phyloP scores from a whole-genome alignment of 306 rosid genomes.

The Urtica urens region DNA sequence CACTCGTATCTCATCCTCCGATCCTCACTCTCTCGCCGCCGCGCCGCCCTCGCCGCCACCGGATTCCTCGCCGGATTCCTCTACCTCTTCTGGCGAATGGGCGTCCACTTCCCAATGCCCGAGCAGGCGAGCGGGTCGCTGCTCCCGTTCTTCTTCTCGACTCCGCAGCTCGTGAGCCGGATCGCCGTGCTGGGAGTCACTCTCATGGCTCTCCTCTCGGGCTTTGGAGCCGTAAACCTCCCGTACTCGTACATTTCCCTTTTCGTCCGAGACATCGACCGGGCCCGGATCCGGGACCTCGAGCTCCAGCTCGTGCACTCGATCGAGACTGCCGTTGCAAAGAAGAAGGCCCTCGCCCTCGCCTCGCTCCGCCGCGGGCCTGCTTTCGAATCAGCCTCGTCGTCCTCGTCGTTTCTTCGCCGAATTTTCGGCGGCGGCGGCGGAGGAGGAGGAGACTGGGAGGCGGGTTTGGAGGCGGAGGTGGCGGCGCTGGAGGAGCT shows the following conservation, averaged over 20 bases:
- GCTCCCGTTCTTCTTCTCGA: constrained; percentile 62
- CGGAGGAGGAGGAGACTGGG: constrained; percentile 83
- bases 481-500: constrained; percentile 91
- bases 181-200: constrained; percentile 96
- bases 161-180: constrained; percentile 92
- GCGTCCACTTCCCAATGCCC: constrained; percentile 96
- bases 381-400: too few species aligned
- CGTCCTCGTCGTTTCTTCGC: too few species aligned
- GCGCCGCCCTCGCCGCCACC: constrained; percentile 74
- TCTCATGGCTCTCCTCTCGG: constrained; percentile 87
- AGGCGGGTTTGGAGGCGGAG: constrained; percentile 82
- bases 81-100: constrained; percentile 92
- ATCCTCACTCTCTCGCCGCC: constrained; percentile 15
- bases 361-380: too few species aligned
- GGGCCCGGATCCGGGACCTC: constrained; percentile 59
- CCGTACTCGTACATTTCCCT: constrained; percentile 89
- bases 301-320: constrained; percentile 84
- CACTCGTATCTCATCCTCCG: constrained; percentile 87
- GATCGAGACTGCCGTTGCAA: constrained; percentile 54
- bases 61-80: constrained; percentile 76
- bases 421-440: too few species aligned
- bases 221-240: constrained; percentile 93
- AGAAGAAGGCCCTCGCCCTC: constrained; percentile 75
- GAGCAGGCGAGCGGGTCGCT: constrained; percentile 59
- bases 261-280: constrained; percentile 91